phyloP scores from a whole-genome alignment of 345 rosid genomes.

The Eucalyptus erythrocorys region DNA sequence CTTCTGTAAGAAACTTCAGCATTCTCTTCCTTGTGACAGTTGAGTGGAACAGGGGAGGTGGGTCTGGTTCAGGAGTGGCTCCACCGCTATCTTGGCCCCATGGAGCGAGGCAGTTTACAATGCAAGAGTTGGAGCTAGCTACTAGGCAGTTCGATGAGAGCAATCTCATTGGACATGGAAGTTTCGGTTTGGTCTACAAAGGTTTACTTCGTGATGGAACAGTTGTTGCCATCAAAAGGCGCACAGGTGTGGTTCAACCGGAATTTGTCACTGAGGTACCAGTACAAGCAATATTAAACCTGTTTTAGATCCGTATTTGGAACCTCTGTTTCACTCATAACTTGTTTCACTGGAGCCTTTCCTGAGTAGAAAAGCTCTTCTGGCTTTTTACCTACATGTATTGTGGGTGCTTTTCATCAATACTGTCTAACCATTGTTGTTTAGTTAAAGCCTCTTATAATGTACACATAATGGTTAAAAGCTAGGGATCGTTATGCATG shows the following conservation, averaged over 20 bases:
- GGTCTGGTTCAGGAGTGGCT: constrained; percentile 14
- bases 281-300: background rate
- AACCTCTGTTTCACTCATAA: background rate
- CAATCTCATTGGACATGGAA: constrained; percentile 44
- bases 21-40: constrained; percentile 1
- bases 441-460: background rate
- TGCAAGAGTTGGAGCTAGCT: constrained; percentile 50
- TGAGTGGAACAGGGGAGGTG: constrained; percentile 30
- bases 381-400: background rate
- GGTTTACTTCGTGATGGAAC: constrained; percentile 36
- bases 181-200: constrained; percentile 37
- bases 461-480: background rate
- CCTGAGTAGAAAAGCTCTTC: background rate
- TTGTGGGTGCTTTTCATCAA: background rate
- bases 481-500: background rate
- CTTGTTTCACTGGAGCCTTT: background rate
- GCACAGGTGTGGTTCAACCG: constrained; percentile 13
- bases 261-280: constrained; percentile 45
- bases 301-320: background rate
- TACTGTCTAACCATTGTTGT: background rate
- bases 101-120: constrained; percentile 23
- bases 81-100: constrained; percentile 6
- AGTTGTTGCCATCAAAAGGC: constrained; percentile 44
- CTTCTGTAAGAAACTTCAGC: background rate
- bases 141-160: constrained; percentile 35